Evolutionary conservation across 768 basidiomycete genomes (phyloP).

Genomic region (Suillus luteus): DNA sequence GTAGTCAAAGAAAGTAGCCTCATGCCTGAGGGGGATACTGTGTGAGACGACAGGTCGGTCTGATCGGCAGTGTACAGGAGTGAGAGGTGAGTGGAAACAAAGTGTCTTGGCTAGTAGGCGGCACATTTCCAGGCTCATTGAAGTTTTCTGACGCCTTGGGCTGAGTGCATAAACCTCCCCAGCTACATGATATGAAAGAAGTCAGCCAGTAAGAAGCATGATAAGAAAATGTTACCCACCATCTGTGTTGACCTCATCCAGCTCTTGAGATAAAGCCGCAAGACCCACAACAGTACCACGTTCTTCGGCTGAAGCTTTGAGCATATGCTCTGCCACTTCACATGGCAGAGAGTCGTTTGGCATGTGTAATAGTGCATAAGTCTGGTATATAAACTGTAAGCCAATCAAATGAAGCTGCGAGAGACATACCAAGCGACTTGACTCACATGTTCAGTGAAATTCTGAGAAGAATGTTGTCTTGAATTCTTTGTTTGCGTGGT

Average conservation of each 20-base stretch:
- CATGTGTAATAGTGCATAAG: neutral
- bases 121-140: neutral
- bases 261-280: slow-evolving; percentile 3
- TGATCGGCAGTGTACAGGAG: slow-evolving; percentile 7
- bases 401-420: slow-evolving; percentile 70
- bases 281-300: neutral
- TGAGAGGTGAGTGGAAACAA: neutral
- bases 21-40: neutral
- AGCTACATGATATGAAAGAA: neutral
- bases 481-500: slow-evolving; percentile 34
- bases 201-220: neutral
- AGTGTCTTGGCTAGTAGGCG: neutral
- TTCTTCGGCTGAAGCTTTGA: slow-evolving; percentile 14
- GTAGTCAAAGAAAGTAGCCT: neutral
- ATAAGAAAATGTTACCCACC: neutral
- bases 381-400: slow-evolving; percentile 19
- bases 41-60: neutral
- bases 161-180: neutral
- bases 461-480: slow-evolving; percentile 33
- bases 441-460: slow-evolving; percentile 17
- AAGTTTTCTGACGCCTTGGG: neutral
- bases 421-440: neutral
- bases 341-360: slow-evolving; percentile 1
- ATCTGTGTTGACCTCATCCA: slow-evolving; percentile 4
- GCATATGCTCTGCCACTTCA: slow-evolving; percentile 1